Evolutionary conservation across 257 asterid species (phyloP).

Genomic region (Solanum pinnatisectum): DNA sequence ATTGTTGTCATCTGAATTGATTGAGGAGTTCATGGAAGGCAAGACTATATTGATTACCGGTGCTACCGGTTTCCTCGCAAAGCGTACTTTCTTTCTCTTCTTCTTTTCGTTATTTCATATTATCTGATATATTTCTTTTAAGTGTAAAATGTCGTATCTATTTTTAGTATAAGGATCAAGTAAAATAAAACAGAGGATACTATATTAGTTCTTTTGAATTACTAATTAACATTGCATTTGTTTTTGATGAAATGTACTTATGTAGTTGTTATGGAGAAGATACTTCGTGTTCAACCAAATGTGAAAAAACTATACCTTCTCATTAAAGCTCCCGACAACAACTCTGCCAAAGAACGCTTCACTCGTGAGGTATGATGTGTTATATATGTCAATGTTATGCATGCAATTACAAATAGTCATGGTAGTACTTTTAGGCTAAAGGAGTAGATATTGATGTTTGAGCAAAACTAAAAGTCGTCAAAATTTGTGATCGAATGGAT

Average conservation of each 20-base stretch:
- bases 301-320: conserved; percentile 33
- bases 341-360: conserved; percentile 15
- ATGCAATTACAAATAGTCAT: neutral
- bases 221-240: neutral
- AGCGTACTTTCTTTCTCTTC: neutral
- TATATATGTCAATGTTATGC: neutral
- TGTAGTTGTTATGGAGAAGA: conserved; percentile 36
- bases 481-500: neutral
- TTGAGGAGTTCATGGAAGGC: neutral
- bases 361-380: conserved; percentile 30
- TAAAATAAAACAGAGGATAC: too few species aligned
- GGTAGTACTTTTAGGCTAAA: neutral
- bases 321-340: conserved; percentile 8
- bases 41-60: neutral
- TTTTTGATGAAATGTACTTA: neutral
- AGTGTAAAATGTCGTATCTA: neutral
- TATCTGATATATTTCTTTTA: too few species aligned
- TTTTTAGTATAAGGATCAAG: fast-evolving
- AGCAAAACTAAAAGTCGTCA: neutral
- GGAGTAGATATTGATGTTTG: neutral
- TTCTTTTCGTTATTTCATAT: neutral
- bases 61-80: neutral
- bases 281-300: conserved; percentile 38
- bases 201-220: neutral
- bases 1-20: neutral